Conservation (phyloP, 768 basidiomycete species). For the Xerocomus potaroensis region DNA sequence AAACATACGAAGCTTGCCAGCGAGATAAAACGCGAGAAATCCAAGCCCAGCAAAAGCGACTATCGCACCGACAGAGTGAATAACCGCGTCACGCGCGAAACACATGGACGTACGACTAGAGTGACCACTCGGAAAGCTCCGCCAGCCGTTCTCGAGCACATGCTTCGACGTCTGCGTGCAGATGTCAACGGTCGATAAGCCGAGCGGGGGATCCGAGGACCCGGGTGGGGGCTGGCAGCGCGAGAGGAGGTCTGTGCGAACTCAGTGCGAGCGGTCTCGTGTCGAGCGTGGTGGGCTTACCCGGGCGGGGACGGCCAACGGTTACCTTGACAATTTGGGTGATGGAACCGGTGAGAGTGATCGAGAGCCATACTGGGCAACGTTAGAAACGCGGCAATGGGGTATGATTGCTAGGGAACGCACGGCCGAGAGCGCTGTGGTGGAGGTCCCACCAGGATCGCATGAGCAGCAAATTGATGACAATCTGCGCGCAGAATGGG, state of each 20-base stretch:
- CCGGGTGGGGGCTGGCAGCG: conserved; percentile 63
- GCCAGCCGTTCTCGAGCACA: conserved; percentile 75
- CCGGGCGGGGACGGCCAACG: conserved; percentile 88
- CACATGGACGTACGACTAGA: conserved; percentile 59
- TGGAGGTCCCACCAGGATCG: conserved; percentile 89
- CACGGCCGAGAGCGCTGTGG: conserved; percentile 43
- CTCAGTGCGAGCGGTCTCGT: background rate
- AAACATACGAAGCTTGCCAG: conserved; percentile 88
- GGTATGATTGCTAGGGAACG: background rate
- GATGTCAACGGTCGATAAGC: conserved; percentile 63
- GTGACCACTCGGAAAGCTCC: conserved; percentile 90
- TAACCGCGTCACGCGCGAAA: background rate
- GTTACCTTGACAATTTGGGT: conserved; percentile 82
- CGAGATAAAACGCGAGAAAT: conserved; percentile 82
- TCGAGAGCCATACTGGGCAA: conserved; percentile 59
- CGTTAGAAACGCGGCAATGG: background rate
- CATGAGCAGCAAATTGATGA: conserved; percentile 66
- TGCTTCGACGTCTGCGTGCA: conserved; percentile 66
- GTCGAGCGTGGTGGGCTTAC: conserved; percentile 30
- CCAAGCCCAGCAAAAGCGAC: conserved; percentile 92
- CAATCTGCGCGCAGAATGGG: conserved; percentile 62
- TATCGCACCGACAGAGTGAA: conserved; percentile 28
- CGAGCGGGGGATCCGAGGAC: conserved; percentile 62
- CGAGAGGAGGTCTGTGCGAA: conserved; percentile 25
- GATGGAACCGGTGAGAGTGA: conserved; percentile 67